Conservation (phyloP, 1,139 yeast species). For the Lodderomyces oxycetoniae region DNA sequence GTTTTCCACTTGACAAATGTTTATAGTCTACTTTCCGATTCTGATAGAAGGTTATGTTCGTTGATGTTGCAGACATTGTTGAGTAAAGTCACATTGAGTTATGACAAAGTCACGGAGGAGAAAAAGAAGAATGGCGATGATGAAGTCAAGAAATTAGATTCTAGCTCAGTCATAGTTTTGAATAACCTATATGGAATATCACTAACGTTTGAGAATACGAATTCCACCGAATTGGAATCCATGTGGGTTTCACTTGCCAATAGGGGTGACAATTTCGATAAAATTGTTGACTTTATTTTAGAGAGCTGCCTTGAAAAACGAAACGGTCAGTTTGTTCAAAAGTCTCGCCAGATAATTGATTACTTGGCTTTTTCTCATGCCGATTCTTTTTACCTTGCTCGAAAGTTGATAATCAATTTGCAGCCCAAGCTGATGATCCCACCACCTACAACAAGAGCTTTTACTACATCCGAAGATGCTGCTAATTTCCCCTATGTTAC, state of each 20-base stretch:
- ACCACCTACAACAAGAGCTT: constrained; percentile 23
- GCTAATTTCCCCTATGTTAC: constrained; percentile 60
- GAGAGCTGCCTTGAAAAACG: constrained; percentile 65
- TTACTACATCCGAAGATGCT: constrained; percentile 1
- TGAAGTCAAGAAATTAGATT: constrained; percentile 9
- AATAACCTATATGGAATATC: constrained; percentile 83
- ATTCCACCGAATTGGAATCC: constrained; percentile 86
- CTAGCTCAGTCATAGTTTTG: constrained; percentile 71
- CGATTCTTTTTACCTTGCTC: constrained; percentile 54
- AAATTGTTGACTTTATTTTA: constrained; percentile 67
- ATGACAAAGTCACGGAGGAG: neutral
- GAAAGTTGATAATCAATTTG: constrained; percentile 60
- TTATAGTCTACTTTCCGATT: constrained; percentile 56
- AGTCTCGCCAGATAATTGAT: constrained; percentile 75
- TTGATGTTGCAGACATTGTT: constrained; percentile 3
- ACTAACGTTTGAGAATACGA: constrained; percentile 62
- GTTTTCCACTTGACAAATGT: constrained; percentile 71
- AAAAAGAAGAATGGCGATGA: constrained; percentile 6
- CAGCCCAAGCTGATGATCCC: constrained; percentile 90
- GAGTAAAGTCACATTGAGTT: neutral
- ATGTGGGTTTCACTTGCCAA: constrained; percentile 85
- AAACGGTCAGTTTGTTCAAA: constrained; percentile 71
- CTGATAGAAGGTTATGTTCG: constrained; percentile 45
- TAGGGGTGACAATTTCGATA: constrained; percentile 57
- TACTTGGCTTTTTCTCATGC: constrained; percentile 61